Evolutionary conservation across 805 yeast genomes (phyloP), one percentile per base, ranked within the genome.

Genomic region (Yarrowia sp.): DNA sequence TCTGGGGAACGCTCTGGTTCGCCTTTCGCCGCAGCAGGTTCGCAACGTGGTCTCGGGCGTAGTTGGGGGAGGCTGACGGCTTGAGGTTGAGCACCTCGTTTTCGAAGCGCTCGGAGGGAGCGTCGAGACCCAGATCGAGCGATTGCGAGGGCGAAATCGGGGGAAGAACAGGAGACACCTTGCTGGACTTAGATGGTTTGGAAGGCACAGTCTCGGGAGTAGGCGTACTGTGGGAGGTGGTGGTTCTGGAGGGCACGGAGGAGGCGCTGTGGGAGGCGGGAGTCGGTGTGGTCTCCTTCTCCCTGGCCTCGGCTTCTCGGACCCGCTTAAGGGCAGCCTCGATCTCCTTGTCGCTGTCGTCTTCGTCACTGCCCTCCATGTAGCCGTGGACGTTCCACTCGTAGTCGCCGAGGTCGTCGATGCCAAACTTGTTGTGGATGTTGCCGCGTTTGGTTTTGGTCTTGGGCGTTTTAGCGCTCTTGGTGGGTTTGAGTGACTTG

Each of bases 341-440:
- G 25, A 51, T 51, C 14, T 51, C 58, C 10, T 31, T 42, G 31
- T 51, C 58, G 8, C 33, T 24, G 5, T 32, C 42, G 10, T 51
- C 58, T 13, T 51, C 58, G 16, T 51, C 58, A n/a, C n/a, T n/a
- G 5, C 42, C 58, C n/a, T 51, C 58, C 58, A 51, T 33, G 42
- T 51, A 51, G 12, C 42, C 58, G 2, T 6, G 12, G 32, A 51
- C 18, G 32, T 35, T 51, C 58, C 58, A 51, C 6, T 51, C 58
- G 14, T 24, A 33, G 22, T 51, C 58, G 9, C 58, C 58, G 2
- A 51, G 31, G 6, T 22, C 24, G 13, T 35, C 58, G 18, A 51
- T 33, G 1, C 42, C 41, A 33, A 47, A 47, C 38, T 47, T 47
- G 38, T 47, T 47, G 38, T 10, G 6, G 5, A 47, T 6, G n/a